Evolutionary conservation across 208 protist genomes (phyloP).

Genomic region (Lotmaria passim): DNA sequence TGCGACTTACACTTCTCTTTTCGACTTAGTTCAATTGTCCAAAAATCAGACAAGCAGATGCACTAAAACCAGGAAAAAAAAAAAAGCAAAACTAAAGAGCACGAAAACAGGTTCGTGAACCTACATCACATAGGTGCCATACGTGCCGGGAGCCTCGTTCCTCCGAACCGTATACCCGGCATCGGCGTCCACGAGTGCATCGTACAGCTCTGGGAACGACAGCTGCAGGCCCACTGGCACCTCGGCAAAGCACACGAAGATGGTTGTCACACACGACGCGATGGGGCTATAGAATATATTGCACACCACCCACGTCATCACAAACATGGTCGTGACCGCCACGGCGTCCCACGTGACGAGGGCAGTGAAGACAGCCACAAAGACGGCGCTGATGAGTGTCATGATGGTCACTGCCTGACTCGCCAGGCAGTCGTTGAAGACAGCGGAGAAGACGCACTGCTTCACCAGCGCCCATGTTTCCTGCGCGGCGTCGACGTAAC

Average conservation of each 20-base stretch:
- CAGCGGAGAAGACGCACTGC: constrained; percentile 69
- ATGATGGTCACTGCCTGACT: constrained; percentile 46
- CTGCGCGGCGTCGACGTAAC: constrained; percentile 80
- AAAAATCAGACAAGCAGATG: not conserved
- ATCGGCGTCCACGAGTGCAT: constrained; percentile 43
- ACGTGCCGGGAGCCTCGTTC: not conserved
- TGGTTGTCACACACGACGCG: constrained; percentile 61
- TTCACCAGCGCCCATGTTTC: constrained; percentile 66
- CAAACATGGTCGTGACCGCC: constrained; percentile 34
- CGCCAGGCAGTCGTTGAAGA: constrained; percentile 84
- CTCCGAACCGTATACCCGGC: constrained; percentile 35
- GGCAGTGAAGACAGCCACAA: constrained; percentile 33
- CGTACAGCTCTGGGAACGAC: constrained; percentile 71
- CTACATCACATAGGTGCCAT: constrained; percentile 26
- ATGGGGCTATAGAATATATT: constrained; percentile 58
- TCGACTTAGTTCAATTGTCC: not conserved
- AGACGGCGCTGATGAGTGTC: constrained; percentile 30
- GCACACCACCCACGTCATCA: constrained; percentile 59
- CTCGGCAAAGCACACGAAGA: constrained; percentile 91
- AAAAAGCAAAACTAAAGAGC: constrained; percentile 5
- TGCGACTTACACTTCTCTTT: too few relatives aligned
- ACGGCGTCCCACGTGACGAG: constrained; percentile 29
- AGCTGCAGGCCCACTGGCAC: constrained; percentile 61
- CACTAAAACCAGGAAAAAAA: too few relatives aligned
- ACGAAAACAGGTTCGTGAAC: not conserved